Evolutionary conservation across 306 rosid species (phyloP).

Genomic region (Cucurbita maxima): DNA sequence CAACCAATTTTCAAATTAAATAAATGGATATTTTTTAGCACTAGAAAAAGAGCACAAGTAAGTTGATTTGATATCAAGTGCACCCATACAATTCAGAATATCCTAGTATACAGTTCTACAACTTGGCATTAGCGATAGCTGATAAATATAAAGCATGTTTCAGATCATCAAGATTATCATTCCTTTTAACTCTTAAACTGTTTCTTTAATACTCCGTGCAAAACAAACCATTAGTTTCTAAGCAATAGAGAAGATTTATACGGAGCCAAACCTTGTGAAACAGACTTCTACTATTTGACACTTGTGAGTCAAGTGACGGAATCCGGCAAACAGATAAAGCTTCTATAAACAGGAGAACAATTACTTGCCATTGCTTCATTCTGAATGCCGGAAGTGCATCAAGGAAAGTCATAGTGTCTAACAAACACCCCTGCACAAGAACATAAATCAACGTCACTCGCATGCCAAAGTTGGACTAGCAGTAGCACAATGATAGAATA

Average conservation of each 20-base stretch:
- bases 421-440: constrained; percentile 40
- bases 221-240: not conserved
- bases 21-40: not conserved
- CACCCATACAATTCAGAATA: not conserved
- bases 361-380: constrained; percentile 80
- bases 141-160: not conserved
- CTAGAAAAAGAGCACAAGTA: not conserved
- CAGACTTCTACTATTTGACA: constrained; percentile 45
- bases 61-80: not conserved
- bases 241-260: not conserved
- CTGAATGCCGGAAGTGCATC: constrained; percentile 80
- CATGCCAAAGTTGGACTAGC: not conserved
- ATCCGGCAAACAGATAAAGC: constrained; percentile 71
- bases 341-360: constrained; percentile 60
- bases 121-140: not conserved
- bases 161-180: not conserved
- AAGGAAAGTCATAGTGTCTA: constrained; percentile 77
- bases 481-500: not conserved
- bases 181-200: not conserved
- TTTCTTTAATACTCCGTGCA: not conserved
- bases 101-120: not conserved
- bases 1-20: not conserved
- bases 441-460: not conserved
- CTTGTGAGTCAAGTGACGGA: constrained; percentile 46
- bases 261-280: constrained; percentile 46